Evolutionary conservation across 208 protist species (phyloP).

Genomic region (Leishmania amazonensis): DNA sequence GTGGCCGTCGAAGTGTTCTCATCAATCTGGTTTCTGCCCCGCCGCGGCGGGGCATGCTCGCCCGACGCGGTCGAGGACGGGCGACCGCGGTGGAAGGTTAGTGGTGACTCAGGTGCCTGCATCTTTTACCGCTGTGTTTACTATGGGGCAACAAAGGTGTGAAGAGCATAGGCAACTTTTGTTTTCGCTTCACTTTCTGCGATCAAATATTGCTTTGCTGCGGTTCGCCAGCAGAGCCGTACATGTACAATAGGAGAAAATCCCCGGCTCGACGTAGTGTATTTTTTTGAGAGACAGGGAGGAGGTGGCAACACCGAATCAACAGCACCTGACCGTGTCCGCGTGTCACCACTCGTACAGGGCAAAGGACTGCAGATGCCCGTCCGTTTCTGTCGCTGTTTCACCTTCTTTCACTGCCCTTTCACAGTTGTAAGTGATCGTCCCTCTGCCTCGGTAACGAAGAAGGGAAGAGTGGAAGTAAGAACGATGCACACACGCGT

Average conservation of each 20-base stretch:
- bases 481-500: not conserved
- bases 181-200: not conserved
- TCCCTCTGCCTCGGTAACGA: not conserved
- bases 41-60: not conserved
- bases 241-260: not conserved
- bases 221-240: not conserved
- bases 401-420: not conserved
- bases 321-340: not conserved
- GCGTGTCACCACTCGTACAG: not conserved
- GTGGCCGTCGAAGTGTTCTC: slow-evolving; percentile 18
- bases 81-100: not conserved
- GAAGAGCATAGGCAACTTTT: not conserved
- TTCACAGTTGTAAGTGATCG: not conserved
- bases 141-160: not conserved
- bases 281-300: not conserved
- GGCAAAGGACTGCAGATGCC: not conserved
- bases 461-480: not conserved
- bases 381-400: not conserved
- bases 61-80: not conserved
- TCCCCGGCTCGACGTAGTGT: not conserved
- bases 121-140: not conserved
- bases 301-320: not conserved
- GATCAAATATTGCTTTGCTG: not conserved
- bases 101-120: not conserved
- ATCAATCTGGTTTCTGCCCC: slow-evolving; percentile 6